Conservation (phyloP, 306 rosid genomes). For the Gastrolobium bilobum region DNA sequence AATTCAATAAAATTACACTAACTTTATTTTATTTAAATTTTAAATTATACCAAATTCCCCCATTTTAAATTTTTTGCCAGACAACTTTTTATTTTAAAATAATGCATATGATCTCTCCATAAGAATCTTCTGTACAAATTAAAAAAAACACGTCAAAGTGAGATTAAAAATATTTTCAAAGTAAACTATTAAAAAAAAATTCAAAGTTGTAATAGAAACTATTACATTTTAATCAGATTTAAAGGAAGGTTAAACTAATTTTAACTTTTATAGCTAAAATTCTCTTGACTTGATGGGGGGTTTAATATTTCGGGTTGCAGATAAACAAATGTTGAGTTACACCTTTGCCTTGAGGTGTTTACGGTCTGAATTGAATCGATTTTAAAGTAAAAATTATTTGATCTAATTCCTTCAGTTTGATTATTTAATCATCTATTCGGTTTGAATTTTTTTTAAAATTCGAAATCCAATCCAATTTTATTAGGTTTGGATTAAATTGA, state of each 20-base stretch:
- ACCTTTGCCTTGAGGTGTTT: neutral
- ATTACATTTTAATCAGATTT: too few species aligned
- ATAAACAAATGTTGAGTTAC: neutral
- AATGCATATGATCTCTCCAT: neutral
- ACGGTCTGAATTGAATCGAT: too few species aligned
- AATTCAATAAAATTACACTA: too few species aligned
- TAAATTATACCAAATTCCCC: neutral
- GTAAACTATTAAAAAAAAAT: neutral
- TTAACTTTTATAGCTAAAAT: neutral
- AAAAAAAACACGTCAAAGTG: neutral
- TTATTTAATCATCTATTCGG: too few species aligned
- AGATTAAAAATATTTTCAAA: neutral
- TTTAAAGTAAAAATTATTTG: too few species aligned
- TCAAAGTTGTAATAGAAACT: too few species aligned
- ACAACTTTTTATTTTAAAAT: neutral
- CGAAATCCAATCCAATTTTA: too few species aligned
- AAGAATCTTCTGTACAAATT: neutral
- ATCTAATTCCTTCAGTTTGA: too few species aligned
- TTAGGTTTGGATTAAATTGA: too few species aligned
- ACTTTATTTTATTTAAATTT: too few species aligned
- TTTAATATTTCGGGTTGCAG: neutral
- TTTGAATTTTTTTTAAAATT: too few species aligned
- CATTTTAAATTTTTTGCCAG: neutral
- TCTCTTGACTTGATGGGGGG: neutral
- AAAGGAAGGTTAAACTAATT: neutral